These are phyloP conservation scores for Cercospora berteroae DNA, from an alignment of 2,329 filamentous ascomycete species.

Conservation along the genomic window DNA sequence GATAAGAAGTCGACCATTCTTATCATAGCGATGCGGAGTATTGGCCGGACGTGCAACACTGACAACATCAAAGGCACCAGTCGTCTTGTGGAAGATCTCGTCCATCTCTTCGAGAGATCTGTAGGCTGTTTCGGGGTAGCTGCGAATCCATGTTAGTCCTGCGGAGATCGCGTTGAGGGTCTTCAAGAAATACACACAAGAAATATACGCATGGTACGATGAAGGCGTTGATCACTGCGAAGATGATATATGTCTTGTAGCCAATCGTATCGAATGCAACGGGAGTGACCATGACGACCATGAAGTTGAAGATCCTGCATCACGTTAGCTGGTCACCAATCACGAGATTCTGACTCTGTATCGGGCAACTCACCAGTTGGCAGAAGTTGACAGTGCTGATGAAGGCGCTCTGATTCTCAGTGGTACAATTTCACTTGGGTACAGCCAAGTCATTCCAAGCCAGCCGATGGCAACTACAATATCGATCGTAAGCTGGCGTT, in stretches of 20 bases:
- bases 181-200: constrained; percentile 3
- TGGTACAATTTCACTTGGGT: constrained; percentile 37
- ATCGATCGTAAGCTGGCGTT: too few species aligned
- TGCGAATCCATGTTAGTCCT: background rate
- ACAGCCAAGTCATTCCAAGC: constrained; percentile 37
- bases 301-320: constrained; percentile 35
- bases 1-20: constrained; percentile 56
- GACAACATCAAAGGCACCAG: constrained; percentile 50
- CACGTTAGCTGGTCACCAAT: constrained; percentile 25
- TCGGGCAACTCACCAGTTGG: constrained; percentile 27
- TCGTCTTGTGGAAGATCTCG: constrained; percentile 59
- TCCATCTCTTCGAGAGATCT: constrained; percentile 67
- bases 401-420: constrained; percentile 38
- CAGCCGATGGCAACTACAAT: constrained; percentile 35
- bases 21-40: constrained; percentile 57
- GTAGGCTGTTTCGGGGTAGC: constrained; percentile 59
- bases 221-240: constrained; percentile 63
- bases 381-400: constrained; percentile 46
- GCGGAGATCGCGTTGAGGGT: background rate
- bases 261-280: constrained; percentile 56
- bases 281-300: constrained; percentile 58
- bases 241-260: constrained; percentile 42
- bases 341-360: constrained; percentile 29
- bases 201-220: constrained; percentile 51
- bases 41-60: constrained; percentile 48